A percentile compares a stretch with the other conserved stretches of the same genome.
Conservation (phyloP, 805 yeast species). For the Starmerella sirachaensis region DNA sequence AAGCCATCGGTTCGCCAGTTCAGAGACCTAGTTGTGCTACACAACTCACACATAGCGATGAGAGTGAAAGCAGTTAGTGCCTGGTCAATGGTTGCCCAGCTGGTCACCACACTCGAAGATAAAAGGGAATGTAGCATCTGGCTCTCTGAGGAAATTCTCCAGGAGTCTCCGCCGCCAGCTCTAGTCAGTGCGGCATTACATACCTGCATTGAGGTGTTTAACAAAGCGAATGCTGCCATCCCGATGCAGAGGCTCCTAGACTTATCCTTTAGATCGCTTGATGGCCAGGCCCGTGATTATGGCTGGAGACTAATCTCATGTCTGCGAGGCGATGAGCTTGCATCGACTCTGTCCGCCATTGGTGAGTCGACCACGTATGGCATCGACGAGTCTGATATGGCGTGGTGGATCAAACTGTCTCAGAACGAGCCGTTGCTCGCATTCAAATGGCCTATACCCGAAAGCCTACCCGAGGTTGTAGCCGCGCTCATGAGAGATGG, state of each 20-base stretch:
- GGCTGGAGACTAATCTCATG: no score
- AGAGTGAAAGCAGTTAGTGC: constrained; percentile 21
- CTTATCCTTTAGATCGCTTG: no score
- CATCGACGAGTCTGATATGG: no score
- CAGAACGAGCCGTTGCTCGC: no score
- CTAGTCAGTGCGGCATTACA: constrained; percentile 4
- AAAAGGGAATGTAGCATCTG: constrained; percentile 14
- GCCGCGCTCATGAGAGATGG: no score
- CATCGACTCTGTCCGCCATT: no score
- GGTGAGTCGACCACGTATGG: no score
- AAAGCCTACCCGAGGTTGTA: no score
- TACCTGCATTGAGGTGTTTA: background rate
- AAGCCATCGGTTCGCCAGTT: constrained; percentile 19
- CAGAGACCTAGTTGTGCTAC: constrained; percentile 17
- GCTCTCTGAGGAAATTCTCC: constrained; percentile 14
- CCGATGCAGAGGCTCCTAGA: constrained; percentile 1
- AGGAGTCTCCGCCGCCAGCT: constrained; percentile 1
- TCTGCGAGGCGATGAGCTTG: no score
- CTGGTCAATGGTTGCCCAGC: constrained; percentile 17
- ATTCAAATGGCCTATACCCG: no score
- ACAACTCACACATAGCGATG: constrained; percentile 19
- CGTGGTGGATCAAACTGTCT: no score
- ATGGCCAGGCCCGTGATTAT: no score
- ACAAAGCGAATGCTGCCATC: background rate
- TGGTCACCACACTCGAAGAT: background rate